These are phyloP conservation scores for Eimeria brunetti DNA, from an alignment of 169 alveolate species.

Conservation along the genomic window DNA sequence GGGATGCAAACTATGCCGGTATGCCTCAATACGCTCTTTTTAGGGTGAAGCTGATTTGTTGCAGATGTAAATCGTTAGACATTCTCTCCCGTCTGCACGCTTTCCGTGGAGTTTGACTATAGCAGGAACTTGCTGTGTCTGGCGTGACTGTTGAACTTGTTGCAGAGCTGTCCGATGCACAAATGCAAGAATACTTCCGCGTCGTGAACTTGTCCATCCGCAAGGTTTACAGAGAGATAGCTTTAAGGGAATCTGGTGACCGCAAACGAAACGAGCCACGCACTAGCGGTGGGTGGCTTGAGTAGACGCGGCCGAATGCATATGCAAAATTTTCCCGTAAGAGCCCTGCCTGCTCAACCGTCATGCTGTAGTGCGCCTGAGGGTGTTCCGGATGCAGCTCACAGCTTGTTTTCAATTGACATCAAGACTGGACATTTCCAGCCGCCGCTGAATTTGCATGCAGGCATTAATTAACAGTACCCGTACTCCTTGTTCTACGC, in stretches of 20 bases:
- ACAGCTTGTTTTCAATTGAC: background rate
- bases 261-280: constrained; percentile 66
- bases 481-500: background rate
- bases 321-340: constrained; percentile 46
- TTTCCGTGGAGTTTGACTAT: background rate
- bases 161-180: constrained; percentile 65
- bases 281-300: constrained; percentile 77
- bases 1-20: constrained; percentile 80
- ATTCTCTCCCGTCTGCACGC: background rate
- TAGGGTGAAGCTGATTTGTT: background rate
- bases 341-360: constrained; percentile 27
- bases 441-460: background rate
- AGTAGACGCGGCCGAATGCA: constrained; percentile 52
- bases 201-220: constrained; percentile 77
- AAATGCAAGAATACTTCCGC: constrained; percentile 80
- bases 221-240: constrained; percentile 78
- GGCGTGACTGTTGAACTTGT: background rate
- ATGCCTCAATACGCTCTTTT: background rate
- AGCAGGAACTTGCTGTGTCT: background rate
- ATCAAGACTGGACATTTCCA: background rate
- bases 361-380: background rate
- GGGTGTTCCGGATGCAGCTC: background rate
- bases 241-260: constrained; percentile 70
- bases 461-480: background rate
- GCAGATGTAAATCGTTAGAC: background rate